Evolutionary conservation across 805 yeast genomes (phyloP).

Genomic region (Vanderwaltozyma verrucispora): DNA sequence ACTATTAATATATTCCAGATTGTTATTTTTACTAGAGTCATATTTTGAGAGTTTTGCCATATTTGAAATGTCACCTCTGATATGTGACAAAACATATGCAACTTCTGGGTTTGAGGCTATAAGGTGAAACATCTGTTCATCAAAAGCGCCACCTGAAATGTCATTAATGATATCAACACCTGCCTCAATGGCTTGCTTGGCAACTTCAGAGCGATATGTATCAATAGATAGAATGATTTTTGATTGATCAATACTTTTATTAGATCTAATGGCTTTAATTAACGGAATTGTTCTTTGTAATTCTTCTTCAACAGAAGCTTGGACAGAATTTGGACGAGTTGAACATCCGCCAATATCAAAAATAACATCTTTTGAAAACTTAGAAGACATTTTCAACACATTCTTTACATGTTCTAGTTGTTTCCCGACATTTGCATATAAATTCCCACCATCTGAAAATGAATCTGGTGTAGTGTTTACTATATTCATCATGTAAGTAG

Average conservation of each 20-base stretch:
- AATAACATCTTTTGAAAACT: constrained; percentile 32
- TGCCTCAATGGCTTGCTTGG: constrained; percentile 49
- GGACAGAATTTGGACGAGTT: constrained; percentile 75
- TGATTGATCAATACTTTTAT: constrained; percentile 28
- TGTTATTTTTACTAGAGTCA: constrained; percentile 26
- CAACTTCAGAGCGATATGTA: constrained; percentile 73
- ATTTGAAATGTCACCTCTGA: constrained; percentile 68
- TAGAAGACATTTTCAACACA: constrained; percentile 52
- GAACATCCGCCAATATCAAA: constrained; percentile 93
- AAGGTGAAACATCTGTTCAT: constrained; percentile 52
- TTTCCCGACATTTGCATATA: constrained; percentile 24
- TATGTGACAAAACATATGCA: constrained; percentile 75
- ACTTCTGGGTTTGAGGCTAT: constrained; percentile 55
- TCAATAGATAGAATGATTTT: constrained; percentile 66
- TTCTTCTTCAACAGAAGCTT: constrained; percentile 57
- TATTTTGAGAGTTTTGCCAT: constrained; percentile 59
- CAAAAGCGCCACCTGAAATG: constrained; percentile 71
- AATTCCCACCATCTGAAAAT: constrained; percentile 86
- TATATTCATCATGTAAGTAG: constrained; percentile 75
- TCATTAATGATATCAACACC: constrained; percentile 95
- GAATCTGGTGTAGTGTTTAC: constrained; percentile 90
- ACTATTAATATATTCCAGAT: constrained; percentile 11
- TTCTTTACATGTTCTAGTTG: constrained; percentile 37
- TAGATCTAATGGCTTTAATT: constrained; percentile 46
- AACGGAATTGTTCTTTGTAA: constrained; percentile 60